Evolutionary conservation across 306 rosid species (phyloP), one percentile per base, ranked within the genome.

Genomic region (Cicer bijugum): DNA sequence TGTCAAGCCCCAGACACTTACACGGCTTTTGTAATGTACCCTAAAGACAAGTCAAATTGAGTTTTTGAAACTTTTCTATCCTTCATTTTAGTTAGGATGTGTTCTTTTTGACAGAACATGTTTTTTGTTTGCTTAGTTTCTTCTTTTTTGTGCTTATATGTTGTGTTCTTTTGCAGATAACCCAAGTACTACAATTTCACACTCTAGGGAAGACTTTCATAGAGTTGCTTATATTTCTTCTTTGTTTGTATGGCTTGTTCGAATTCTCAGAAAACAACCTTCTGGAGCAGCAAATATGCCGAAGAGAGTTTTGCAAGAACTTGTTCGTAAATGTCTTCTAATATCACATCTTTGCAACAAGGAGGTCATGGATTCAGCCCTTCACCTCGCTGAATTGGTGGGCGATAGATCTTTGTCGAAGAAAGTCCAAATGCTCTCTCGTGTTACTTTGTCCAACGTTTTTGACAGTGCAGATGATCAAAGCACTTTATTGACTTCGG

Each of bases 201-300:
- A 72, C 67, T n/a, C 65, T 3, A 68, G 72, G 76, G n/a, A 67
- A 67, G 83, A 53, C 75, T 63, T 77, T 68, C 23, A 40, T 67
- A 85, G 52, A 73, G 79, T 77, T 60, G 78, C 83, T 68, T 82
- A 72, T 60, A 90, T 91, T 43, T 83, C 92, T 74, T 85, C 86
- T 81, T 80, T 91, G 82, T 95, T 95, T 77, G 75, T 80, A 15
- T 91, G 97, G 99, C 87, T 92, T 53, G 86, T 85, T 64, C 76
- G 75, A 73, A 86, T 72, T 77, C 86, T 87, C 20, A 71, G 85
- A 45, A 77, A 76, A 78, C 60, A 71, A n/a, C 75, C 71, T 63
- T 79, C 83, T 8, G 78, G 74, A 12, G 81, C 82, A 50, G 63
- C 74, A 75, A 74, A 65, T 66, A 33, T 83, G 59, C 82, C 95